Evolutionary conservation across 148 eudicot genomes (phyloP).

Genomic region (Camellia granthamiana): DNA sequence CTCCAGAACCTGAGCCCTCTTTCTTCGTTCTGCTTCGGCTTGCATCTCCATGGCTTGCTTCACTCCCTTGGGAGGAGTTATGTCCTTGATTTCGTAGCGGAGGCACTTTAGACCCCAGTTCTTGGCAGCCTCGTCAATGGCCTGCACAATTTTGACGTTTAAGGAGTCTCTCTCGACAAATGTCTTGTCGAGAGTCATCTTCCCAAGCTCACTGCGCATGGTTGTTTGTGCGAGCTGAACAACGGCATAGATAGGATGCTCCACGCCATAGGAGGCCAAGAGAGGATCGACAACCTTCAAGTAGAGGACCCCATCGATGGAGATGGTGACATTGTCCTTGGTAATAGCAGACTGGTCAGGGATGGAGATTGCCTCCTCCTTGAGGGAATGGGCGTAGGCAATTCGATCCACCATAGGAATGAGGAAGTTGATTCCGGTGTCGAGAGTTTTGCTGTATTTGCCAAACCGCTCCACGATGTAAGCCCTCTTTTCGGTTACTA

Average conservation of each 20-base stretch:
- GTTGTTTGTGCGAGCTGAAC: conserved; percentile 91
- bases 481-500: conserved; percentile 86
- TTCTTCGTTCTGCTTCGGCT: conserved; percentile 97
- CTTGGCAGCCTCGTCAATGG: conserved; percentile 79
- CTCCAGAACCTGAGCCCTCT: conserved; percentile 83
- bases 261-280: conserved; percentile 91
- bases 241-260: conserved; percentile 75
- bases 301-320: conserved; percentile 84
- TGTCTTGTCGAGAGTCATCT: conserved; percentile 86
- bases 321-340: conserved; percentile 82
- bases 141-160: conserved; percentile 89
- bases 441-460: conserved; percentile 58
- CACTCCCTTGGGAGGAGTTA: conserved; percentile 81
- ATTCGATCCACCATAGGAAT: conserved; percentile 75
- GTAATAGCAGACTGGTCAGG: conserved; percentile 90
- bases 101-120: conserved; percentile 89
- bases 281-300: conserved; percentile 74
- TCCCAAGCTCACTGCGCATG: conserved; percentile 95
- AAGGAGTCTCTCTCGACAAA: conserved; percentile 94
- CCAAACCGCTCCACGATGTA: conserved; percentile 88
- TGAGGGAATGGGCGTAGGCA: conserved; percentile 81
- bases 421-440: conserved; percentile 79
- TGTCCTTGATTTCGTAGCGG: conserved; percentile 97
- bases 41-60: conserved; percentile 95
- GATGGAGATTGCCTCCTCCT: conserved; percentile 82